phyloP scores from a whole-genome alignment of 23 red algal species.

The Gracilaria domingensis region DNA sequence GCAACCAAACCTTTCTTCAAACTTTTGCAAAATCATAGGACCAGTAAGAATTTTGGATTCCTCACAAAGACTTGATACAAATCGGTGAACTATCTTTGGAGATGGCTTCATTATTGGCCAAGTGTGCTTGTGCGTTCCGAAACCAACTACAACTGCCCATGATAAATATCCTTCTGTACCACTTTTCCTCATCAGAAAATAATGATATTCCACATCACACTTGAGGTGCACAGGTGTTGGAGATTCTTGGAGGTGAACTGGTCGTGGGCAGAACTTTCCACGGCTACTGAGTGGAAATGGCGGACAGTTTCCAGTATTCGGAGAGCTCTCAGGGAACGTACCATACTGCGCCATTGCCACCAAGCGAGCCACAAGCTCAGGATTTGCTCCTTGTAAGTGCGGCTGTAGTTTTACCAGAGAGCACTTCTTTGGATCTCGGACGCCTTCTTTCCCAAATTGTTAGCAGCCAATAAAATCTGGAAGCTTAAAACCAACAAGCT shows the following conservation, averaged over 20 bases:
- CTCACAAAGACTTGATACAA: neutral
- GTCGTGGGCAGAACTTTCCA: neutral
- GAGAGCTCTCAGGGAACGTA: neutral
- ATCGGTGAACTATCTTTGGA: neutral
- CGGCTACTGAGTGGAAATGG: neutral
- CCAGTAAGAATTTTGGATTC: neutral
- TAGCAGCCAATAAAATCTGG: neutral
- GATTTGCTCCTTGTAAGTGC: neutral
- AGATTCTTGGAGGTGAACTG: neutral
- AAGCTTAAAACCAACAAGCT: neutral
- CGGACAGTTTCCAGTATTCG: neutral
- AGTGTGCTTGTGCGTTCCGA: neutral
- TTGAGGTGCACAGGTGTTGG: neutral
- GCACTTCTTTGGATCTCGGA: neutral
- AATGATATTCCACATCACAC: neutral
- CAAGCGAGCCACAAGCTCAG: neutral
- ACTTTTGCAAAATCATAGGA: neutral
- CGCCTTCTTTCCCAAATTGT: neutral
- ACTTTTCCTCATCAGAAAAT: neutral
- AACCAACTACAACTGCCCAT: neutral
- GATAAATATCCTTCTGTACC: neutral
- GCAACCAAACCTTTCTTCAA: neutral
- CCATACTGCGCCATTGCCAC: neutral
- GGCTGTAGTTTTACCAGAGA: neutral
- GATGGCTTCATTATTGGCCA: neutral